Base-by-base conservation (phyloP, 2,329 filamentous ascomycete genomes). In the Calycina marina region DNA sequence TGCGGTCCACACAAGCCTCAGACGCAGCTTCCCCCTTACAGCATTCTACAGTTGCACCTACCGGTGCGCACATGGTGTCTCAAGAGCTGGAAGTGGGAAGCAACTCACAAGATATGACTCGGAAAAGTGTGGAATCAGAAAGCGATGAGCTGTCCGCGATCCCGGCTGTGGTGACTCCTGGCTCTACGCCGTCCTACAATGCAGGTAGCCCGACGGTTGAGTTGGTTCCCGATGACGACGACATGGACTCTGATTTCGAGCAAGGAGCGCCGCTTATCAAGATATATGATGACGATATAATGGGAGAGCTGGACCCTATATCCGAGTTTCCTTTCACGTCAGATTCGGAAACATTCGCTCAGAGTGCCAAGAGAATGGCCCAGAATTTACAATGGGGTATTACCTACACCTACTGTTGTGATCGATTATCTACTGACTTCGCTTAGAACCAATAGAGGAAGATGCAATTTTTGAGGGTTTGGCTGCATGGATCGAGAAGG, bases 401-500 rank as follows among this genome's bases (percentile, higher is more conserved):
- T 42, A 58, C 40, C 45, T 17, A 42, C n/a, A 13, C 11, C 27
- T 18, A 24, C 14, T 8, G n/a, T 14, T 28, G 16, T 28, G 12
- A 14, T 14, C 14, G n/a, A 11, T 3, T 18, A 25, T 16, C 16
- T 32, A 32, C 51, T 58, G 40, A 57, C 20, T 12, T 28, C 13
- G 10, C 10, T 9, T 32, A 67, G 62, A 65, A 42, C 43, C 51
- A 9, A 36, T 54, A 3, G 48, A 60, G 40, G 62, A 65, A 18
- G 58, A 62, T 12, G 53, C 57, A 9, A 56, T 64, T 14, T 48
- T 71, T 13, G 44, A 52, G 12, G 53, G 54, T 30, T 36, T 76
- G 10, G 53, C 58, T 12, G 50, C 52, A 4, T 77, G 69, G 69
- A 56, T 73, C 14, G 56, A 60, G 5, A 51, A 48, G 11, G 71